Evolutionary conservation across 192 early-diverging fungal species (phyloP), one percentile per base, ranked within the genome.

Genomic region (Podila verticillata): DNA sequence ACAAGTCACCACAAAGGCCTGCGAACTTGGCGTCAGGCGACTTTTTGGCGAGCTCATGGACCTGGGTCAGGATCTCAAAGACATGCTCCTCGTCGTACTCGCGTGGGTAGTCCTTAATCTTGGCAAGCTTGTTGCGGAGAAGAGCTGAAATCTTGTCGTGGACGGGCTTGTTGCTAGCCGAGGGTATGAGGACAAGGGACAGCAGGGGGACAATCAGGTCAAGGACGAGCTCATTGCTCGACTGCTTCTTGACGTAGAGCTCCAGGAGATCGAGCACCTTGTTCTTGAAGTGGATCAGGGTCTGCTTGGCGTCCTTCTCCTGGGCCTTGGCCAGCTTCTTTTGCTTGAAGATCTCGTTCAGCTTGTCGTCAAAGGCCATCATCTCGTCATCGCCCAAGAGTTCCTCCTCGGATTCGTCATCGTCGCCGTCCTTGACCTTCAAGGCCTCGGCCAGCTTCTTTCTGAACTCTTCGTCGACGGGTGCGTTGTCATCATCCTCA

Each of bases 341-440:
- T 66, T 96, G 90, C 47, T 84, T 85, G 82, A 99, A 99, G 62
- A 99, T 96, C 74, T 97, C 97, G 10, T 92, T 91, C 57, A 99
- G 84, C 81, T 99, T 97, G 54, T 91, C 91, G 82, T 99, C 97
- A 84, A 96, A 97, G 26, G 86, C 90, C 69, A 86, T 90, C 95
- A 96, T 96, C 73, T 94, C 87, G 63, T 96, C 94, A 69, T 96
- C 95, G 63, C 91, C 90, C 63, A 91, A 83, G n/a, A 73, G 82
- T 84, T 72, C 82, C 32, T 88, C 86, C 22, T 89, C 86, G 26
- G 85, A 90, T 49, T 91, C 90, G 32, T 91, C 90, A 20, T 74
- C 87, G 34, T 86, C 74, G 56, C 63, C 84, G 22, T 82, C 89
- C 65, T 87, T 87, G 30, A 81, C 85, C 47, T 85, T 90, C 75